Evolutionary conservation across 2,329 filamentous ascomycete species (phyloP).

Genomic region (Coccinonectria pachysandricola): DNA sequence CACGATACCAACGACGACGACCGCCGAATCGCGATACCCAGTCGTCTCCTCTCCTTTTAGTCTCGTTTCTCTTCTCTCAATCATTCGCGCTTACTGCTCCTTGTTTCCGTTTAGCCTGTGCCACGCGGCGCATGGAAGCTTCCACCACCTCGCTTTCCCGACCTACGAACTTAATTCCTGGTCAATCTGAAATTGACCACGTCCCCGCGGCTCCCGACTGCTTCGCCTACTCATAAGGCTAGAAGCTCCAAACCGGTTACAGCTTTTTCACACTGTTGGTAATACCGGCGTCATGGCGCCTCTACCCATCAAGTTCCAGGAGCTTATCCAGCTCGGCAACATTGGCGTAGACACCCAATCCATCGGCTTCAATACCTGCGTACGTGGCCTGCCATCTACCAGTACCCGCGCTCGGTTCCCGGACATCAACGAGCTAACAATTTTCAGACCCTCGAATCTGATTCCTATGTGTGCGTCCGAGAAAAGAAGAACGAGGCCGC

Average conservation of each 20-base stretch:
- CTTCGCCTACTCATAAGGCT: constrained; percentile 10
- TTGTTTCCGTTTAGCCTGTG: constrained; percentile 11
- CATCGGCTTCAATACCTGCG: constrained; percentile 74
- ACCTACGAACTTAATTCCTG: constrained; percentile 15
- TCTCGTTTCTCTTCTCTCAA: constrained; percentile 11
- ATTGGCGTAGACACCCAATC: constrained; percentile 36
- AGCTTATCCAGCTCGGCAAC: constrained; percentile 62
- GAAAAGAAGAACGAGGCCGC: constrained; percentile 81
- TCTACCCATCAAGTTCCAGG: constrained; percentile 86
- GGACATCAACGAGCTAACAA: constrained; percentile 11
- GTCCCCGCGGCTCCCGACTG: constrained; percentile 7
- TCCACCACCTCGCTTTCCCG: constrained; percentile 16
- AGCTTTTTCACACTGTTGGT: constrained; percentile 16
- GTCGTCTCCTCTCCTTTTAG: constrained; percentile 5
- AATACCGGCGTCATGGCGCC: constrained; percentile 45
- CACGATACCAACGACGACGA: not conserved
- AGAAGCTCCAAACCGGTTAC: constrained; percentile 16
- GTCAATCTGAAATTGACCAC: constrained; percentile 17
- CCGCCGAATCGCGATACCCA: not conserved
- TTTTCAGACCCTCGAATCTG: constrained; percentile 86
- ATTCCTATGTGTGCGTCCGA: constrained; percentile 90
- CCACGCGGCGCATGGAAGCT: constrained; percentile 30
- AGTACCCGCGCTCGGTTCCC: constrained; percentile 6
- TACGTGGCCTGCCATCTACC: constrained; percentile 37
- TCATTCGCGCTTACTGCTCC: constrained; percentile 3